Percentiles rank a stretch among this genome's conserved stretches.
Evolutionary conservation across 768 basidiomycete genomes (phyloP).

Genomic region (Sporobolomyces phaffii): DNA sequence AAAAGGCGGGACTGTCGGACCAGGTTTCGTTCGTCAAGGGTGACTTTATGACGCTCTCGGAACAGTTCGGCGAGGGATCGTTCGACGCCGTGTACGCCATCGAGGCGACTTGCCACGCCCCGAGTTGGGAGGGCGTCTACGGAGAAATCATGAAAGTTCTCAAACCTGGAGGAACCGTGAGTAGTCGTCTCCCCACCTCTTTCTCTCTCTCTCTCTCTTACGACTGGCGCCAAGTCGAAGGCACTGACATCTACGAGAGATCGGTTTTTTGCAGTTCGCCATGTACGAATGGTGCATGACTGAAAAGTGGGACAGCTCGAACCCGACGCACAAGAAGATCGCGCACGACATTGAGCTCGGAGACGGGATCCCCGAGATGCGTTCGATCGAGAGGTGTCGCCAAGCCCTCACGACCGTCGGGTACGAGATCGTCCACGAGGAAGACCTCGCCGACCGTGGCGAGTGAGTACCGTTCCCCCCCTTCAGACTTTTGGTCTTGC

Average conservation of each 20-base stretch:
- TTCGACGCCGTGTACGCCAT: slow-evolving; percentile 95
- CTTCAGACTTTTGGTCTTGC: too few relatives aligned
- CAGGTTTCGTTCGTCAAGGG: slow-evolving; percentile 80
- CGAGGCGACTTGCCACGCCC: slow-evolving; percentile 95
- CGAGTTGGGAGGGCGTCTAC: slow-evolving; percentile 91
- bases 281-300: slow-evolving; percentile 99
- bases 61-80: slow-evolving; percentile 83
- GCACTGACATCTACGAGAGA: too few relatives aligned
- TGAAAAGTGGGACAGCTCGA: slow-evolving; percentile 76
- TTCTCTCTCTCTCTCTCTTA: not conserved
- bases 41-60: slow-evolving; percentile 90
- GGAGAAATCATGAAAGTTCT: slow-evolving; percentile 84
- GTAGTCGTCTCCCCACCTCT: slow-evolving; percentile 42
- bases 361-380: slow-evolving; percentile 97
- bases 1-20: slow-evolving; percentile 64
- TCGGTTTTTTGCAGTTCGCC: too few relatives aligned
- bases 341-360: slow-evolving; percentile 89
- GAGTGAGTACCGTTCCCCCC: slow-evolving; percentile 48
- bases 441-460: slow-evolving; percentile 81
- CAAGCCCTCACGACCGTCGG: slow-evolving; percentile 71
- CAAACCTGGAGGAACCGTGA: slow-evolving; percentile 88
- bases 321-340: slow-evolving; percentile 77
- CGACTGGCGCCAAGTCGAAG: too few relatives aligned
- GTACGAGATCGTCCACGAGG: slow-evolving; percentile 79
- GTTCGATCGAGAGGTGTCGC: slow-evolving; percentile 62